Conservation (phyloP, 305 asterid genomes). For the Fraxinus greggii region DNA sequence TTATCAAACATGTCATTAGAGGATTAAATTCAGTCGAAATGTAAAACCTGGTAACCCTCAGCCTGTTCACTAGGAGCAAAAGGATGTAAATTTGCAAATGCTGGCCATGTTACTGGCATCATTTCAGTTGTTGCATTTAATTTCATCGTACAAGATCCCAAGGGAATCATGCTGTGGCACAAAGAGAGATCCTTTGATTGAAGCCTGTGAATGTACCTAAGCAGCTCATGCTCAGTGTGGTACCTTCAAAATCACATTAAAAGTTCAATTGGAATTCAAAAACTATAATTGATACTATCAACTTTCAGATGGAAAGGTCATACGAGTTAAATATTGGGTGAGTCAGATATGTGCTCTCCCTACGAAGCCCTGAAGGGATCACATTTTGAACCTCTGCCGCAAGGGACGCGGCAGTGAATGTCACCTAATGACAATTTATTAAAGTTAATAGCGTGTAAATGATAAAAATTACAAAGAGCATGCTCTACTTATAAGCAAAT, state of each 20-base stretch:
- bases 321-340: slow-evolving; percentile 95
- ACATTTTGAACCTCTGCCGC: slow-evolving; percentile 68
- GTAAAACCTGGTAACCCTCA: slow-evolving; percentile 74
- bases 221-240: slow-evolving; percentile 92
- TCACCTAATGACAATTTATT: slow-evolving; percentile 45
- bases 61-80: slow-evolving; percentile 89
- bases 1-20: neutral
- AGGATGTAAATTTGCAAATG: slow-evolving; percentile 78
- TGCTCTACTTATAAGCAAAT: neutral
- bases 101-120: slow-evolving; percentile 98
- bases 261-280: slow-evolving; percentile 4
- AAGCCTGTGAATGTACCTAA: slow-evolving; percentile 66
- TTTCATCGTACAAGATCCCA: slow-evolving; percentile 98
- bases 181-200: slow-evolving; percentile 76
- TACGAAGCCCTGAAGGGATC: slow-evolving; percentile 76
- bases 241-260: slow-evolving; percentile 43
- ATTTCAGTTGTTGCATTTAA: slow-evolving; percentile 89
- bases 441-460: neutral
- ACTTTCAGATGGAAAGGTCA: slow-evolving; percentile 25
- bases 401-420: slow-evolving; percentile 78
- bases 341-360: slow-evolving; percentile 75
- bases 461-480: neutral
- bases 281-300: neutral
- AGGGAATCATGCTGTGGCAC: slow-evolving; percentile 97
- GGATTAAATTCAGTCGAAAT: slow-evolving; percentile 15